These are phyloP conservation scores for Triticum dicoccoides DNA, from an alignment of 176 grass and related monocot genomes.

Conservation along the genomic window DNA sequence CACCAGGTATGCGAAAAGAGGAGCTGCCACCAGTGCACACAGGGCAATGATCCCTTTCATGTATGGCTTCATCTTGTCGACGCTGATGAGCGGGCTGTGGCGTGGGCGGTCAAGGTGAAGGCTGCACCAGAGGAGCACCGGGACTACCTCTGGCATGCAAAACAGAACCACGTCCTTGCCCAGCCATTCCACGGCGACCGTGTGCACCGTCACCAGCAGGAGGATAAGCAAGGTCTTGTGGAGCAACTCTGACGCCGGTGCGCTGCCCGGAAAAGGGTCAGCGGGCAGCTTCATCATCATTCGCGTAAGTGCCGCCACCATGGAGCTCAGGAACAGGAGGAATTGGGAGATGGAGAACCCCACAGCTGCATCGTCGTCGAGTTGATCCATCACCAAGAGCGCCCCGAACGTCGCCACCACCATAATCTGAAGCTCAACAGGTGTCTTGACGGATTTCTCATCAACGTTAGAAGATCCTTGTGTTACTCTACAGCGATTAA, in stretches of 20 bases:
- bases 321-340: constrained; percentile 25
- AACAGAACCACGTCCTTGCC: neutral
- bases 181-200: neutral
- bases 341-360: neutral
- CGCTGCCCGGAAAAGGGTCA: neutral
- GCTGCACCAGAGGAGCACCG: constrained; percentile 14
- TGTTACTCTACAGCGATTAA: neutral
- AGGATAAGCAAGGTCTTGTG: neutral
- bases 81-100: neutral
- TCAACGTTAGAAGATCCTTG: neutral
- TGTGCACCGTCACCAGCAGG: constrained; percentile 11
- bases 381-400: neutral
- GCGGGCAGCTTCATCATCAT: neutral
- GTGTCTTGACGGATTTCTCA: neutral
- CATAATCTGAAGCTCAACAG: neutral
- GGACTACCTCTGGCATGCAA: neutral
- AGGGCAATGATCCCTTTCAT: neutral
- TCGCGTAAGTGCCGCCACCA: neutral
- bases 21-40: neutral
- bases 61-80: neutral
- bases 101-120: neutral
- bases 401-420: neutral
- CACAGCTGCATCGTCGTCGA: neutral
- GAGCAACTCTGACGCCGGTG: neutral
- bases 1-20: neutral